Evolutionary conservation across 2,329 filamentous ascomycete genomes (phyloP), one percentile per base, ranked within the genome.

Genomic region (Coleophoma eucalyptorum): DNA sequence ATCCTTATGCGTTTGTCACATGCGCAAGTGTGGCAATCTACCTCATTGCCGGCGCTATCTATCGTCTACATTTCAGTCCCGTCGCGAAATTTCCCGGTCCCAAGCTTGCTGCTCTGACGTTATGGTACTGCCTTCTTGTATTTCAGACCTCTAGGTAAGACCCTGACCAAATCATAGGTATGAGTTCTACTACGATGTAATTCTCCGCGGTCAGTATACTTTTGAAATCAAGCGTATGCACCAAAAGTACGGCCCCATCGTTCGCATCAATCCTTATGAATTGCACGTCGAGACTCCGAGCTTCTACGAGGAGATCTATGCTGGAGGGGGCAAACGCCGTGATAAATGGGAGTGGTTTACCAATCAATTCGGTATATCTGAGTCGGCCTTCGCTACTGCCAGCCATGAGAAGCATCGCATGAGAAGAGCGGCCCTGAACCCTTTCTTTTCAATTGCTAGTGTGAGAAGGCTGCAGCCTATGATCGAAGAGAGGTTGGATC

Each of bases 181-280:
- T 26, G 44, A 50, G n/a, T 40, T 47, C 13, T 62, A 58, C 31
- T 56, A 55, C 43, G 58, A 62, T 26, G 20, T 60, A 3, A 21
- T 50, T 43, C 41, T 26, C 32, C 11, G 46, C n/a, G 60, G 60
- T 0, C 46, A 52, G 20, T 52, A 40, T 38, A 32, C 35, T 19
- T 51, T 47, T 18, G 35, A 37, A 19, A 51, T 49, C 33, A 50
- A 43, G 21, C 34, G 45, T 16, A 54, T 63, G 42, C 60, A 62
- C 52, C 41, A 58, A 15, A 42, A 52, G 48, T 61, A 60, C 32
- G 57, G 54, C 56, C 66, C 65, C 5, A 65, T 69, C 32, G 60
- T 69, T 3, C 55, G 65, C 2, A 63, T 68, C 48, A 65, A 63
- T 45, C 66, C 65, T 1, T 40, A 60, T 11, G 62, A 67, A 35